Percentiles rank a stretch among this genome's conserved stretches.
Evolutionary conservation across 352 stramenopile genomes (phyloP).

Genomic region (Phytophthora citrophthora): DNA sequence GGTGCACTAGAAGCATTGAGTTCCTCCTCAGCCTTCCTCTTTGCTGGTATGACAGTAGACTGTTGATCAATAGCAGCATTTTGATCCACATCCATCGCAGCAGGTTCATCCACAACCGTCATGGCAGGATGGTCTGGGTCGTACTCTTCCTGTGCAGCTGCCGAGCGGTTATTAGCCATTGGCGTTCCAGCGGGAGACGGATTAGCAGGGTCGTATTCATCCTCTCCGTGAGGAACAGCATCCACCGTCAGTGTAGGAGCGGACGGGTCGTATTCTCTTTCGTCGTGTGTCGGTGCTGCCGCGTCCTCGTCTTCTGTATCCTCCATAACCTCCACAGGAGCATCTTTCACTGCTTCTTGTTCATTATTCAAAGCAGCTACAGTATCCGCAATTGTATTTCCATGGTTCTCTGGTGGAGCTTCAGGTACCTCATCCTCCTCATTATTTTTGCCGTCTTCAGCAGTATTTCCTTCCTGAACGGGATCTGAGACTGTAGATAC

Average conservation of each 20-base stretch:
- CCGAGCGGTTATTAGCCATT: conserved; percentile 7
- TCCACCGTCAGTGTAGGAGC: background rate
- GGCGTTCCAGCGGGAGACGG: conserved; percentile 31
- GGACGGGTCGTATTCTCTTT: conserved; percentile 32
- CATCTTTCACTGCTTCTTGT: conserved; percentile 2
- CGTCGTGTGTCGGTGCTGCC: conserved; percentile 15
- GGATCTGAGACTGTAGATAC: background rate
- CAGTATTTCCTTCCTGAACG: too few species aligned
- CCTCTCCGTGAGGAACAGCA: conserved; percentile 34
- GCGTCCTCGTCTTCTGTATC: background rate
- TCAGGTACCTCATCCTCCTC: background rate
- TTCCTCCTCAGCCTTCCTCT: conserved; percentile 32
- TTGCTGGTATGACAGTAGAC: conserved; percentile 20
- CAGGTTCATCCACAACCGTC: conserved; percentile 12
- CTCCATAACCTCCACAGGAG: background rate
- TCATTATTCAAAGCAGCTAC: background rate
- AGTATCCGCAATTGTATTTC: background rate
- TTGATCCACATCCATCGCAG: conserved; percentile 27
- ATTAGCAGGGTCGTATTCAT: conserved; percentile 51
- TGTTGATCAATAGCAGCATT: conserved; percentile 1
- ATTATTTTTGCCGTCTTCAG: background rate
- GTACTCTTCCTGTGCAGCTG: conserved; percentile 42
- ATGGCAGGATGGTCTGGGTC: conserved; percentile 49
- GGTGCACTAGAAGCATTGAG: background rate
- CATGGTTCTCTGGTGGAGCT: background rate